Base-by-base conservation (phyloP, 805 yeast species). In the Hanseniaspora hatyaiensis region DNA sequence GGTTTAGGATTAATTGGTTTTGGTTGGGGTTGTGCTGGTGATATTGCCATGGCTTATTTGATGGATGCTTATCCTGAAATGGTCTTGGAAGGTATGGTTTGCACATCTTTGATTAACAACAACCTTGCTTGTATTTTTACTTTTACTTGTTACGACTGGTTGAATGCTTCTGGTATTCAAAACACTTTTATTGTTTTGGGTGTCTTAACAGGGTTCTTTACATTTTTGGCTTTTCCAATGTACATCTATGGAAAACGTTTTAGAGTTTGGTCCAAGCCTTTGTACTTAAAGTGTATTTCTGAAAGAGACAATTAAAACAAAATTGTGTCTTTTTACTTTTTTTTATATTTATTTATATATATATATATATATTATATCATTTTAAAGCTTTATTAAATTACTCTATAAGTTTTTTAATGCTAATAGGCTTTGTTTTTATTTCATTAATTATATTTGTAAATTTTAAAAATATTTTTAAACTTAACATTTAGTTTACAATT, bases 1-100 rank as follows among this genome's bases (percentile, higher is more conserved):
- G 82, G 82, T 1, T 63, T 79, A 30, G 84, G 77, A 1, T 72
- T 78, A 54, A 71, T 78, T 52, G 84, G 84, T 0, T 75, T 78
- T 51, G 79, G 82, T 1, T 78, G 77, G 65, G 84, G 83, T 57
- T 74, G 80, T 43, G 73, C 80, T 12, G 84, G 84, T 57, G 86
- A 80, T 59, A 74, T 78, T 46, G 78, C 82, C 29, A 72, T 79
- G 76, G 70, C 77, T 1, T 78, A 78, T 50, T 64, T 77, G 51
- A 77, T 78, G 82, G 81, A 77, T 52, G 67, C 78, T 4, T 79
- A 78, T 52, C 83, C 84, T 1, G 83, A 77, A 36, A 73, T 78
- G 72, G 75, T 78, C 48, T 65, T 78, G 54, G 83, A 78, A 61
- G 79, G 81, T 54, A 77, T 79, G 82, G 77, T 77, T 22, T 81